These are phyloP conservation scores for Pleurotus eryngii DNA, from an alignment of 768 basidiomycete species.

Conservation along the genomic window DNA sequence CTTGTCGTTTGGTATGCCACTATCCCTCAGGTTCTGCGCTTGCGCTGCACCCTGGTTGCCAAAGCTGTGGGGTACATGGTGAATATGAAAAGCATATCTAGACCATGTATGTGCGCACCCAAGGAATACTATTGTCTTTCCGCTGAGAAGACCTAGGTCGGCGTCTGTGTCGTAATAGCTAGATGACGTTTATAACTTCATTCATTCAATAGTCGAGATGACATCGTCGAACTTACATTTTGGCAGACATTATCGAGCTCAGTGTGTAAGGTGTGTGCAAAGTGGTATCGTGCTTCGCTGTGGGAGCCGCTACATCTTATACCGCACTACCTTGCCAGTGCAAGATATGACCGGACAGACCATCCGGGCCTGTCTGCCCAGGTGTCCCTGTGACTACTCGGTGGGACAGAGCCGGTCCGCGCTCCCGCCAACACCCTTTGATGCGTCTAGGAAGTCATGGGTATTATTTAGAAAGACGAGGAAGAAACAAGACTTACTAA, in stretches of 20 bases:
- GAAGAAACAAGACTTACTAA: background rate
- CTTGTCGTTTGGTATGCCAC: conserved; percentile 57
- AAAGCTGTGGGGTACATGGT: conserved; percentile 34
- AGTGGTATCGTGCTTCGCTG: background rate
- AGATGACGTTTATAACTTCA: background rate
- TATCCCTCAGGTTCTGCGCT: conserved; percentile 63
- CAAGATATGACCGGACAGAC: background rate
- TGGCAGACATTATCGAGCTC: conserved; percentile 38
- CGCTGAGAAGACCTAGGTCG: conserved; percentile 42
- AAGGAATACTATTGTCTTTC: conserved; percentile 57
- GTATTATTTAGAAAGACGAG: background rate
- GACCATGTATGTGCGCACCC: conserved; percentile 34
- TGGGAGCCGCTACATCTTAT: background rate
- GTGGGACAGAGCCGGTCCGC: background rate
- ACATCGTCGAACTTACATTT: conserved; percentile 41
- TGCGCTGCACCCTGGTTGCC: conserved; percentile 68
- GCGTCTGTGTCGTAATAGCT: conserved; percentile 65
- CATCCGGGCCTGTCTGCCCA: background rate
- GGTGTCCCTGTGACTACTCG: background rate
- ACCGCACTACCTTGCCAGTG: background rate
- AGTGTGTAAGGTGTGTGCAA: background rate
- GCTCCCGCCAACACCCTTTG: background rate
- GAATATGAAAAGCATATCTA: background rate
- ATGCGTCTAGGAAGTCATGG: background rate
- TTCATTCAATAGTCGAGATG: background rate